phyloP scores from a whole-genome alignment of 768 basidiomycete genomes.

The Serendipita sp. region DNA sequence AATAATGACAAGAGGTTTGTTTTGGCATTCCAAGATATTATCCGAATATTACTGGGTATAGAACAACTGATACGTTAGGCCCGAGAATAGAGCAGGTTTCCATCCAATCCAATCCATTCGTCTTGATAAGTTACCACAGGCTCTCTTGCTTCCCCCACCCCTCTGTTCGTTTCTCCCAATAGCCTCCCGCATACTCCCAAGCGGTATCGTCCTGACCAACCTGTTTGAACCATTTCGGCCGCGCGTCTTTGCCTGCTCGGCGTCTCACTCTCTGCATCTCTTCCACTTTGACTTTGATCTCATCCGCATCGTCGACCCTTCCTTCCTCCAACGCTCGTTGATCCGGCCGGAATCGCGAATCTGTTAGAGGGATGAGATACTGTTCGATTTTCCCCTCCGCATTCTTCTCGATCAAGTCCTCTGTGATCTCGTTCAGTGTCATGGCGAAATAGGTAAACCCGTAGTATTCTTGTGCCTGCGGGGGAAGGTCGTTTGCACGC shows the following conservation, averaged over 20 bases:
- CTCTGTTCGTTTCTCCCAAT: slow-evolving; percentile 60
- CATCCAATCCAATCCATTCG: too few relatives aligned
- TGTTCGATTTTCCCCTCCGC: background rate
- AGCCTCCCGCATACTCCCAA: slow-evolving; percentile 64
- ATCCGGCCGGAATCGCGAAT: slow-evolving; percentile 69
- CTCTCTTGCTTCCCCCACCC: slow-evolving; percentile 33
- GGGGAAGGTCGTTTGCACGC: slow-evolving; percentile 59
- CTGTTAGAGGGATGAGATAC: slow-evolving; percentile 41
- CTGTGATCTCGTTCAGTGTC: slow-evolving; percentile 65
- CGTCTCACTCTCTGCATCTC: slow-evolving; percentile 63
- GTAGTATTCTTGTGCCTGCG: slow-evolving; percentile 54
- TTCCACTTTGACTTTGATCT: slow-evolving; percentile 55
- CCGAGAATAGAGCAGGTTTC: too few relatives aligned
- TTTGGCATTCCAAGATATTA: too few relatives aligned
- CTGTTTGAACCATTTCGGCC: slow-evolving; percentile 63
- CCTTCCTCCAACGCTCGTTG: slow-evolving; percentile 73
- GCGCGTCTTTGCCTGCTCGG: slow-evolving; percentile 36
- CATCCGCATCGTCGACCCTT: slow-evolving; percentile 51
- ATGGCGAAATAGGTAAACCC: slow-evolving; percentile 72
- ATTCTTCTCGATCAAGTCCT: slow-evolving; percentile 22
- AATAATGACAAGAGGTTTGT: too few relatives aligned
- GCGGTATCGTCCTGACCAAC: slow-evolving; percentile 32
- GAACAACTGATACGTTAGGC: too few relatives aligned
- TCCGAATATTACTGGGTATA: too few relatives aligned
- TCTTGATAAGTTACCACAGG: slow-evolving; percentile 9